Base-by-base conservation (phyloP, 257 asterid species). In the Solanum piurae region DNA sequence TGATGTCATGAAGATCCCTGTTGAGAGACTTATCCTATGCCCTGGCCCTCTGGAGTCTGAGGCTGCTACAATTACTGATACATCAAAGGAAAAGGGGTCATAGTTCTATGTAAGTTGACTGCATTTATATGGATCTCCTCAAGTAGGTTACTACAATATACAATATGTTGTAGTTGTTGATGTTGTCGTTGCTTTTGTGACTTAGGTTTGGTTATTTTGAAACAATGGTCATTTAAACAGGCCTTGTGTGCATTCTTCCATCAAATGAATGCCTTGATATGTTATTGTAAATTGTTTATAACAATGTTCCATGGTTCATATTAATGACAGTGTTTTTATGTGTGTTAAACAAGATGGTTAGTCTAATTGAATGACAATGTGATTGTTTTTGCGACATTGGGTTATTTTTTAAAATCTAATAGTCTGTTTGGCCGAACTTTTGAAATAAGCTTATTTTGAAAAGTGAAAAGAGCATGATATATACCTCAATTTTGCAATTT, bases 1-100 rank as follows among this genome's bases (percentile, higher is more conserved):
- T n/a, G 99, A 94, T 87, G 98, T 94, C 89, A 91, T 75, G 40
- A 95, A 94, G 77, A 85, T 96, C 87, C 96, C 98, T 10, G 99
- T 96, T 6, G 99, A 96, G 94, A 94, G 93, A 89, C 98, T 96
- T 34, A 93, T 91, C 76, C 75, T 86, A 9, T 90, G 72, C 4
- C 5, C 92, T 14, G 86, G 82, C 40, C 38, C 86, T n/a, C 88
- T n/a, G 20, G 93, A 58, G 89, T 79, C 91, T 25, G 90, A 86
- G 60, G 89, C 79, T 25, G 11, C 79, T 20, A 18, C 34, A 23
- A 36, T 16, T 23, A 12, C 77, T 36, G 77, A 87, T 86, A n/a
- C 37, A 8, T 52, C 33, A 64, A 88, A 89, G 91, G 89, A 91
- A 86, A 89, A 91, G 72, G 84, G 89, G 75, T 80, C 58, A 23